These are phyloP conservation scores for Helenozyma rhizophorensis DNA, from an alignment of 805 yeast species.

Conservation along the genomic window DNA sequence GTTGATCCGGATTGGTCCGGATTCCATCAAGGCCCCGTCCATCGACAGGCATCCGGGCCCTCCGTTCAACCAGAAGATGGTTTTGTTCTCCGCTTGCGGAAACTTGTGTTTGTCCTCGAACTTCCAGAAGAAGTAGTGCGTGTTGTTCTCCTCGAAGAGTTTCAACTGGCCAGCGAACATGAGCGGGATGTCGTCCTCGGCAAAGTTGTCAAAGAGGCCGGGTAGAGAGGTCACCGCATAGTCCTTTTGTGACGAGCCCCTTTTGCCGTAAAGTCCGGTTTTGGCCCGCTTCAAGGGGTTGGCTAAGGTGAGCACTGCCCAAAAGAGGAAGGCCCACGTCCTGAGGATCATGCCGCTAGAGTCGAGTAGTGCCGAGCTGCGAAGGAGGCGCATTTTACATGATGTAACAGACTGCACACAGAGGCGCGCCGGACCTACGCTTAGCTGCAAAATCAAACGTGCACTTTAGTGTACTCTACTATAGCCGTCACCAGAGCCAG, in stretches of 20 bases:
- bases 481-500: no score
- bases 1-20: constrained; percentile 78
- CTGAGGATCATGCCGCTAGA: background rate
- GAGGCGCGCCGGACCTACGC: no score
- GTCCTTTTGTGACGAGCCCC: constrained; percentile 9
- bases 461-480: no score
- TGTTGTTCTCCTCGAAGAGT: constrained; percentile 47
- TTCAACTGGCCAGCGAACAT: constrained; percentile 70
- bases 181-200: constrained; percentile 35
- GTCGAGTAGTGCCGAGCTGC: no score
- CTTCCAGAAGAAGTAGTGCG: constrained; percentile 76
- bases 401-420: no score
- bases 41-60: constrained; percentile 98
- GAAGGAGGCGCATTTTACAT: no score
- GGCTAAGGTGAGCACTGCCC: constrained; percentile 6
- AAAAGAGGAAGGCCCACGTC: constrained; percentile 2
- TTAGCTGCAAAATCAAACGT: no score
- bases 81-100: constrained; percentile 35
- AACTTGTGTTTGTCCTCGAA: constrained; percentile 36
- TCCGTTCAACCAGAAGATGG: constrained; percentile 90
- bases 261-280: constrained; percentile 2
- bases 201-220: constrained; percentile 31
- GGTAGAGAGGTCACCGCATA: constrained; percentile 33
- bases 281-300: constrained; percentile 13
- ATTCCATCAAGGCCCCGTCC: constrained; percentile 94